Percentiles rank a stretch among this genome's conserved stretches.
Conservation (phyloP, 495 filamentous ascomycete species). For the Talaromyces trachyspermus region DNA sequence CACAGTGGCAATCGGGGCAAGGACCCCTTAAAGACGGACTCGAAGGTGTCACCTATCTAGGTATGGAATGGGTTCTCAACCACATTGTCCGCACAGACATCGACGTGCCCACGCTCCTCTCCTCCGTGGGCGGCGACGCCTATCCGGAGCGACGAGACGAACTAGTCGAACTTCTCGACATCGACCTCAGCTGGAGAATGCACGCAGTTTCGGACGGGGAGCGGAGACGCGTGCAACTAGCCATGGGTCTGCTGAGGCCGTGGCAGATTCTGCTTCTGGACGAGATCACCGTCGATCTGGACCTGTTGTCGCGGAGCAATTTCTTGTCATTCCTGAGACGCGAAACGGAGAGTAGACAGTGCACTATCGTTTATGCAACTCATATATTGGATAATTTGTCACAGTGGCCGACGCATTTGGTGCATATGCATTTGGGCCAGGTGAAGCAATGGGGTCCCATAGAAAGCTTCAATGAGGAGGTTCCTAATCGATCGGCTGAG, state of each 20-base stretch:
- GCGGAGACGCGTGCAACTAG: slow-evolving; percentile 81
- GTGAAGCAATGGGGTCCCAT: slow-evolving; percentile 78
- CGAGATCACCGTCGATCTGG: slow-evolving; percentile 95
- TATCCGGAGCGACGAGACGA: slow-evolving; percentile 79
- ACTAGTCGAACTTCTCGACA: slow-evolving; percentile 79
- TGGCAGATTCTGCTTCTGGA: slow-evolving; percentile 89
- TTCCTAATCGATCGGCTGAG: slow-evolving; percentile 36
- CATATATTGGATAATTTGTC: slow-evolving; percentile 93
- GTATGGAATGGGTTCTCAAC: slow-evolving; percentile 98
- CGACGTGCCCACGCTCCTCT: slow-evolving; percentile 74
- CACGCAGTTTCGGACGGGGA: slow-evolving; percentile 91
- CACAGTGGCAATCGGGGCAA: slow-evolving; percentile 65
- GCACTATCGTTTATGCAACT: slow-evolving; percentile 95
- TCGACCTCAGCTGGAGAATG: slow-evolving; percentile 90
- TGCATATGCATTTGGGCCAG: slow-evolving; percentile 83
- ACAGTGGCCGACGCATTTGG: slow-evolving; percentile 88
- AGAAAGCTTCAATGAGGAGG: slow-evolving; percentile 43
- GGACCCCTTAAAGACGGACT: slow-evolving; percentile 87
- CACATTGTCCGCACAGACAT: slow-evolving; percentile 93
- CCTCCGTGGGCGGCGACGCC: slow-evolving; percentile 76
- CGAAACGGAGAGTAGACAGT: slow-evolving; percentile 74
- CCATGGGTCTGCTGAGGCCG: slow-evolving; percentile 91
- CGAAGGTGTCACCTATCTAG: slow-evolving; percentile 93
- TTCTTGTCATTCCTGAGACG: slow-evolving; percentile 82
- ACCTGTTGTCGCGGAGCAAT: slow-evolving; percentile 72